phyloP scores from a whole-genome alignment of 192 early-diverging fungal species.

The Linnemannia schmuckeri region DNA sequence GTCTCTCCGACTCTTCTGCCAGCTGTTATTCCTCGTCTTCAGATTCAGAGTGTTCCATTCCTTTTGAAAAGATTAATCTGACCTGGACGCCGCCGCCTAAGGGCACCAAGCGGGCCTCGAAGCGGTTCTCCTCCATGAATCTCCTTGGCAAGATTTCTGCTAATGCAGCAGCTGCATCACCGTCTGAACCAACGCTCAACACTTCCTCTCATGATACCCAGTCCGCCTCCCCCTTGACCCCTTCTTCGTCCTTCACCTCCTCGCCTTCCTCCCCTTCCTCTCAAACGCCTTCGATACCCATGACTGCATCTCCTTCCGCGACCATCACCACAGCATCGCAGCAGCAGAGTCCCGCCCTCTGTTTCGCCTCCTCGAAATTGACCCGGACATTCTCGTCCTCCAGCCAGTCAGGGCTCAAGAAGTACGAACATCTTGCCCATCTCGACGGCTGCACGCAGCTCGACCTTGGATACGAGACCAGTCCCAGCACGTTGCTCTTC shows the following conservation, averaged over 20 bases:
- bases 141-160: slow-evolving; percentile 17
- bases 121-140: slow-evolving; percentile 38
- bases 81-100: slow-evolving; percentile 53
- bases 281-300: slow-evolving; percentile 7
- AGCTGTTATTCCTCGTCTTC: slow-evolving; percentile 52
- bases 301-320: slow-evolving; percentile 1
- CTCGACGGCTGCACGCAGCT: slow-evolving; percentile 43
- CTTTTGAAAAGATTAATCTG: slow-evolving; percentile 49
- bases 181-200: neutral
- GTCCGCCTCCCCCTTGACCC: neutral
- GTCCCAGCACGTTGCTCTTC: slow-evolving; percentile 42
- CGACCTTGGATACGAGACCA: slow-evolving; percentile 40
- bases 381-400: slow-evolving; percentile 31
- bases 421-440: slow-evolving; percentile 40
- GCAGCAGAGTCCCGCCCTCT: slow-evolving; percentile 6
- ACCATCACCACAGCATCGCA: slow-evolving; percentile 6
- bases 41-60: slow-evolving; percentile 51
- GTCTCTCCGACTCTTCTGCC: slow-evolving; percentile 41
- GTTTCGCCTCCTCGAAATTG: neutral
- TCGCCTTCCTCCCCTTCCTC: slow-evolving; percentile 7
- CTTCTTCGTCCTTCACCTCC: neutral
- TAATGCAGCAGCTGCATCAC: neutral
- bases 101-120: slow-evolving; percentile 39
- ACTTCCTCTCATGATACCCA: slow-evolving; percentile 19
- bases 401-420: slow-evolving; percentile 33